Percentiles rank a stretch among this genome's conserved stretches.
Evolutionary conservation across 208 protist species (phyloP).

Genomic region (Crithidia acanthocephali): DNA sequence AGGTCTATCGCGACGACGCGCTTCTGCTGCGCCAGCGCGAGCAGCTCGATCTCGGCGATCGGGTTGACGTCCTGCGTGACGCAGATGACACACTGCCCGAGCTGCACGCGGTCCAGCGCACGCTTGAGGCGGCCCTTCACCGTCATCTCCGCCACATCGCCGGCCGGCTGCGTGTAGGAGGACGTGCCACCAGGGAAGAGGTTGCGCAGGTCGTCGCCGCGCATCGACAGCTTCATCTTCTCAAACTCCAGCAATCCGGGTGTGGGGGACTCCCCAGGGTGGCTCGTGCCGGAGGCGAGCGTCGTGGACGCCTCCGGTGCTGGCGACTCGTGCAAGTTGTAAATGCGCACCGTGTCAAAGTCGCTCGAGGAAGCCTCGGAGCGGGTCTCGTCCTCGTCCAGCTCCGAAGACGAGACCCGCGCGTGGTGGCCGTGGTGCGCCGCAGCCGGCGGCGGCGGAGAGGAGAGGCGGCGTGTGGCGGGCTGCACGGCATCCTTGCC

Average conservation of each 20-base stretch:
- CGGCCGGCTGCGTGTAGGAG: background rate
- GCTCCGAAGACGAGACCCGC: constrained; percentile 17
- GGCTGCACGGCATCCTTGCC: constrained; percentile 6
- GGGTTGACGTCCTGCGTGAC: constrained; percentile 81
- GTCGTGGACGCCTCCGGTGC: constrained; percentile 7
- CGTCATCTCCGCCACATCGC: constrained; percentile 36
- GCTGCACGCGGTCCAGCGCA: constrained; percentile 52
- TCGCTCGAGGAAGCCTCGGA: constrained; percentile 47
- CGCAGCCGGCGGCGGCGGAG: background rate
- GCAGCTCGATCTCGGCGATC: constrained; percentile 81
- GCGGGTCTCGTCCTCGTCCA: constrained; percentile 28
- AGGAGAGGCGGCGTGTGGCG: constrained; percentile 10
- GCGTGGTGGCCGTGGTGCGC: constrained; percentile 10
- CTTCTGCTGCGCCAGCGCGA: constrained; percentile 43
- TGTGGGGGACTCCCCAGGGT: constrained; percentile 24
- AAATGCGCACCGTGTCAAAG: constrained; percentile 49
- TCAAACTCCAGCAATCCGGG: constrained; percentile 76
- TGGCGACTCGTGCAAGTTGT: constrained; percentile 22
- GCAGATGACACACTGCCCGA: constrained; percentile 70
- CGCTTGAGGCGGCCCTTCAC: constrained; percentile 42
- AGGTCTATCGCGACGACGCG: constrained; percentile 63
- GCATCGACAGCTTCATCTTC: constrained; percentile 60
- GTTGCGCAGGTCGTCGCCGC: constrained; percentile 37
- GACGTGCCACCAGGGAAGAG: constrained; percentile 2
- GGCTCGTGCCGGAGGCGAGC: background rate